These are phyloP conservation scores for Beauveria varroae DNA, from an alignment of 2,329 filamentous ascomycete species.

Conservation along the genomic window DNA sequence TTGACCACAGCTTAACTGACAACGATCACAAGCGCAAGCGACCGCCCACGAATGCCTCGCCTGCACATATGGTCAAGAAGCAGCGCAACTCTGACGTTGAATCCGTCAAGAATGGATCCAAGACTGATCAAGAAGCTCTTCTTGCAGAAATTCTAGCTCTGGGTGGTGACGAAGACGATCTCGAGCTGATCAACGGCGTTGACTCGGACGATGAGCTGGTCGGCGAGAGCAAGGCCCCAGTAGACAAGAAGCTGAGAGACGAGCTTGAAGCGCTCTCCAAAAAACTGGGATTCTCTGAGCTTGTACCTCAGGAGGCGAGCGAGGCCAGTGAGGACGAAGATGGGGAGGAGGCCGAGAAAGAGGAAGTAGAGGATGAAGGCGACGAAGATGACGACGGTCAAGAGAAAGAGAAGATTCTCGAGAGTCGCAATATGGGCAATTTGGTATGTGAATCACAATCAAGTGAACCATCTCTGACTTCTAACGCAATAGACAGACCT, in stretches of 20 bases:
- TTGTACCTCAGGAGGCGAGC: slow-evolving; percentile 27
- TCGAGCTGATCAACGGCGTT: slow-evolving; percentile 51
- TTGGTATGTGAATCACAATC: slow-evolving; percentile 24
- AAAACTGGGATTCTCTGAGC: slow-evolving; percentile 29
- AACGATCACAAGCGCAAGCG: slow-evolving; percentile 39
- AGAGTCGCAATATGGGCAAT: slow-evolving; percentile 24
- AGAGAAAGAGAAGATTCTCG: slow-evolving; percentile 22
- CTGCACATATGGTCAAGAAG: slow-evolving; percentile 29
- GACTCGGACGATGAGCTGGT: slow-evolving; percentile 32
- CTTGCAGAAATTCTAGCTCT: slow-evolving; percentile 58
- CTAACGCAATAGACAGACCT: slow-evolving; percentile 38
- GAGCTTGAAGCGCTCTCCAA: slow-evolving; percentile 32
- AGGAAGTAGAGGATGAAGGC: slow-evolving; percentile 25
- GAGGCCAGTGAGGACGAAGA: slow-evolving; percentile 31
- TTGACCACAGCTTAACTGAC: slow-evolving; percentile 43
- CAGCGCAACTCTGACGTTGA: slow-evolving; percentile 25
- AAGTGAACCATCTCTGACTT: slow-evolving; percentile 19
- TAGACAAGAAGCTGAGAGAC: slow-evolving; percentile 34
- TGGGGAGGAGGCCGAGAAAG: slow-evolving; percentile 23
- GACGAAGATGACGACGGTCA: slow-evolving; percentile 24
- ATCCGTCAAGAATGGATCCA: slow-evolving; percentile 16
- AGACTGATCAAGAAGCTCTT: slow-evolving; percentile 33
- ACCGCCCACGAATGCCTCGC: slow-evolving; percentile 27
- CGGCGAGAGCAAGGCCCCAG: slow-evolving; percentile 24
- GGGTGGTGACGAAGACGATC: slow-evolving; percentile 57